Base-by-base conservation (phyloP, 352 stramenopile genomes). In the Globisporangium takayamanum region DNA sequence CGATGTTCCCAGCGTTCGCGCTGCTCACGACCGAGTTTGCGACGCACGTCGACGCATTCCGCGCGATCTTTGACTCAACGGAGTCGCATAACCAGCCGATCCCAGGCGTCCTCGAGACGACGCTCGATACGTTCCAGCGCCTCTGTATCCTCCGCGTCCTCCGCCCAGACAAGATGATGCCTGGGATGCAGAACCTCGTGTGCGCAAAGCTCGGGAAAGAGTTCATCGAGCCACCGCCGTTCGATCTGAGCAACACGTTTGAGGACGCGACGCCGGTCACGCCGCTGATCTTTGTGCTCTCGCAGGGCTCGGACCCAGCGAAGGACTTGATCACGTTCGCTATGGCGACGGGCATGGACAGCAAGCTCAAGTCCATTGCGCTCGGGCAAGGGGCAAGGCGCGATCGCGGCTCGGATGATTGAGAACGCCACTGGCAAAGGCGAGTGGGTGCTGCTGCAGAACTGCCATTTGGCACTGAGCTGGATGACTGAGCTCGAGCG, bases 401-500 rank as follows among this genome's bases (percentile, higher is more conserved):
- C 88, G 26, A 83, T 96, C 15, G 94, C 94, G 1, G 80, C 94
- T 14, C 70, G 88, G 20, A 91, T 98, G 70, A 97, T 98, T 33
- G 82, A 97, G 50, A 78, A 81, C 59, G 92, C 83, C 6, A 85
- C 81, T 10, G 74, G 86, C 14, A 95, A 78, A 36, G 93, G 93
- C 47, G 92, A 98, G 72, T 98, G 94, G 94, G 94, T 98, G 12
- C 55, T 98, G 49, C 68, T 98, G 5, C 94, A 98, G 66, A 98
- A 98, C 63, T 98, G 93, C 60, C 94, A 98, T 67, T 72, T 98
- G 41, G 93, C 93, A 15, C 93, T 98, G 20, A 96, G 83, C 52
- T 98, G 95, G 95, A 96, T 98, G 88, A 73, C 85, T 2, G 87
- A 97, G 55, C 81, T 98, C 15, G 95, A 98, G 55, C 84, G 89